A percentile compares a stretch with the other conserved stretches of the same genome.
Conservation (phyloP, 1,284 basidiomycete species). For the Fomitopsis palustris region DNA sequence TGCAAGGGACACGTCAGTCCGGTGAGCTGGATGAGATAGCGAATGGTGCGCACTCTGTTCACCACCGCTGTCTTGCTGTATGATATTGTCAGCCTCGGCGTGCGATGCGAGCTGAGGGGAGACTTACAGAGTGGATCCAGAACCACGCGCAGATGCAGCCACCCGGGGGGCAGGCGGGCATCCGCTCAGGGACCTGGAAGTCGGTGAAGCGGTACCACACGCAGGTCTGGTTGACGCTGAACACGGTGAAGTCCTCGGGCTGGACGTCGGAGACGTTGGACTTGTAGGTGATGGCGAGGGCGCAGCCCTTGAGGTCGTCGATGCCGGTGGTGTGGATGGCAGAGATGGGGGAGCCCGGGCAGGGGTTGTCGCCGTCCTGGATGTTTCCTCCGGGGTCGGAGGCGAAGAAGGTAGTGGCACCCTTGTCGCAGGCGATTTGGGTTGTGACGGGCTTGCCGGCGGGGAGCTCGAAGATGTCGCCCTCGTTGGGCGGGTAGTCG, state of each 20-base stretch:
- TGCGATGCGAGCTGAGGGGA: too few relatives aligned
- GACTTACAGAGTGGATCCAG: constrained; percentile 63
- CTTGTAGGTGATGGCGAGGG: constrained; percentile 72
- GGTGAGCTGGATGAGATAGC: neutral
- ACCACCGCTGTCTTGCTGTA: constrained; percentile 36
- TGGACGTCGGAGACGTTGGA: constrained; percentile 49
- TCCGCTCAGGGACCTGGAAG: constrained; percentile 62
- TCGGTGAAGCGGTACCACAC: constrained; percentile 67
- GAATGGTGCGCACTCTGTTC: constrained; percentile 37
- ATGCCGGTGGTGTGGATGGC: constrained; percentile 54
- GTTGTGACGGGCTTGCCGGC: constrained; percentile 50
- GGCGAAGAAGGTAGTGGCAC: constrained; percentile 51
- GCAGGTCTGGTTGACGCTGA: constrained; percentile 72
- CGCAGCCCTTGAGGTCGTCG: constrained; percentile 62
- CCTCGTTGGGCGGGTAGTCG: constrained; percentile 51
- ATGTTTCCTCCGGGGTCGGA: constrained; percentile 49
- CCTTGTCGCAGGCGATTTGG: constrained; percentile 58
- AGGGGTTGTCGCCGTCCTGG: constrained; percentile 44
- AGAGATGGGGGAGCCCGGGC: constrained; percentile 42
- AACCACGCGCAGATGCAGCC: constrained; percentile 72
- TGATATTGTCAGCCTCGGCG: neutral
- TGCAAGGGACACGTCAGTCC: constrained; percentile 16
- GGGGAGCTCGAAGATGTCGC: constrained; percentile 57
- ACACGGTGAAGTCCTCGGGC: constrained; percentile 69
- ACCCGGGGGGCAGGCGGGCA: constrained; percentile 66